These are phyloP conservation scores for Magnolia officinalis DNA, from an alignment of 164 flowering plant genomes.

Conservation along the genomic window DNA sequence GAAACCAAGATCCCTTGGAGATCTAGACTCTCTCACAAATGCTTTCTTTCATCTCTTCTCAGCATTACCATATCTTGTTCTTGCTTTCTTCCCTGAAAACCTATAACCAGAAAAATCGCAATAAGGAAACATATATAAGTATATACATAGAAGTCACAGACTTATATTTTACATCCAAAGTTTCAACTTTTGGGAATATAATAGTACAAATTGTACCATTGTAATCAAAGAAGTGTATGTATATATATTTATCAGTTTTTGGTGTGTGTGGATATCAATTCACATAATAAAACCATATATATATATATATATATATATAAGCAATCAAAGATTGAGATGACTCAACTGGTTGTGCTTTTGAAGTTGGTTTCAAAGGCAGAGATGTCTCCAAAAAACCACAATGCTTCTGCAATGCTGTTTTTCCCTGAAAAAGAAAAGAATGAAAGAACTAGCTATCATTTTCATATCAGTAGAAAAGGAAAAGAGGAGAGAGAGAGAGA, in stretches of 20 bases:
- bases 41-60: slow-evolving; percentile 16
- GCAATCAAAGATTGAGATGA: neutral
- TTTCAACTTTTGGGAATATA: neutral
- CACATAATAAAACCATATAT: neutral
- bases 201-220: neutral
- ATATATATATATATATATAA: no score
- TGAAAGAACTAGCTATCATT: neutral
- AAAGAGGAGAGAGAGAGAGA: neutral
- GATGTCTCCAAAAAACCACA: slow-evolving; percentile 43
- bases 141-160: no score
- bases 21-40: slow-evolving; percentile 17
- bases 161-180: neutral
- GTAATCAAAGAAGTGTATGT: neutral
- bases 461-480: neutral
- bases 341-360: slow-evolving; percentile 44
- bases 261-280: neutral
- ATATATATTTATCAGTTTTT: neutral
- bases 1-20: slow-evolving; percentile 28
- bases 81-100: slow-evolving; percentile 44
- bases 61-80: slow-evolving; percentile 28
- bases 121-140: neutral
- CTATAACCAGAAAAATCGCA: slow-evolving; percentile 21
- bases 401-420: slow-evolving; percentile 40
- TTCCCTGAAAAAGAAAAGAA: slow-evolving; percentile 39
- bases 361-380: slow-evolving; percentile 35